phyloP scores from a whole-genome alignment of 306 rosid species.

The Rosa chinensis region DNA sequence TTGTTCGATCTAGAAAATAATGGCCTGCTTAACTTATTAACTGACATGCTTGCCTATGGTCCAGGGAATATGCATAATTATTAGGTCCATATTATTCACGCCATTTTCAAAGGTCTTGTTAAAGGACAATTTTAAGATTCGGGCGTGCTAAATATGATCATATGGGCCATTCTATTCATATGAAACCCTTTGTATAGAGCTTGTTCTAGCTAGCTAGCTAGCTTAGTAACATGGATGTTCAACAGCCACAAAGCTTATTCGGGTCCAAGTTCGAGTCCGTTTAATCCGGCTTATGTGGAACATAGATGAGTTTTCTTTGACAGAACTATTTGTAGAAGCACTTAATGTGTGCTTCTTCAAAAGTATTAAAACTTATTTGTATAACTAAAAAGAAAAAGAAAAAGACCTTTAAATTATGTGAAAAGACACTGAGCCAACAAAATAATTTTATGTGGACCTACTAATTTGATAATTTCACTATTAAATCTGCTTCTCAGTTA shows the following conservation, averaged over 20 bases:
- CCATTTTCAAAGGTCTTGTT: neutral
- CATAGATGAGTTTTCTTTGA: neutral
- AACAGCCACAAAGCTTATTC: neutral
- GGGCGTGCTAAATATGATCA: neutral
- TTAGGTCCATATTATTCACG: neutral
- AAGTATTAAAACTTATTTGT: no score
- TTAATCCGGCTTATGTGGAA: neutral
- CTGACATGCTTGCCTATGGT: constrained; percentile 2
- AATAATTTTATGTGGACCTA: no score
- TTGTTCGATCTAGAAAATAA: neutral
- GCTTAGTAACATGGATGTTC: neutral
- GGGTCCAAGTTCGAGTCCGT: neutral
- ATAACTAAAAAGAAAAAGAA: no score
- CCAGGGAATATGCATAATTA: neutral
- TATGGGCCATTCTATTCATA: neutral
- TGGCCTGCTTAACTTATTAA: neutral
- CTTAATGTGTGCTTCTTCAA: no score
- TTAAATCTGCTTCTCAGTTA: no score
- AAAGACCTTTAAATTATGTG: no score
- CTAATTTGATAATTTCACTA: no score
- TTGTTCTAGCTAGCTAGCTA: neutral
- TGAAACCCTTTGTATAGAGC: neutral
- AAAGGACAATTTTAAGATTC: neutral
- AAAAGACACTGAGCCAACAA: no score
- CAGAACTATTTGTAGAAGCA: neutral